phyloP scores from a whole-genome alignment of 169 alveolate genomes.

The Cardiosporidium cionae region DNA sequence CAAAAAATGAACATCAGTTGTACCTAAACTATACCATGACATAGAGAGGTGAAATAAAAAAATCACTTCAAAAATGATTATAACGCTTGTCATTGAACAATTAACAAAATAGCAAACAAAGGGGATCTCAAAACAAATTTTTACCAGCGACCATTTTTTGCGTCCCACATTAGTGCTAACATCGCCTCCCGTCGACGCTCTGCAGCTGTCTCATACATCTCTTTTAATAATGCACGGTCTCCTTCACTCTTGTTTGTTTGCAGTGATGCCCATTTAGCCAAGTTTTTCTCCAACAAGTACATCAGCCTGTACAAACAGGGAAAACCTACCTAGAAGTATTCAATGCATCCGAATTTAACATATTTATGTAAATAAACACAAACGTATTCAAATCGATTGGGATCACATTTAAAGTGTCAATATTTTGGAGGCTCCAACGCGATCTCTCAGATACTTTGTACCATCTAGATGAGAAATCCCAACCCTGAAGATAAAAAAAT shows the following conservation, averaged over 20 bases:
- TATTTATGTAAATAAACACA: not conserved
- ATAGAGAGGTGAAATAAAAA: too few relatives aligned
- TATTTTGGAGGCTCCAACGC: not conserved
- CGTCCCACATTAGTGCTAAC: conserved; percentile 19
- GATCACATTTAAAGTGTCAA: conserved; percentile 14
- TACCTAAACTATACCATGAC: too few relatives aligned
- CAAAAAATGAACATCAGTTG: too few relatives aligned
- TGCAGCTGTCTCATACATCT: not conserved
- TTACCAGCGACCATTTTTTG: conserved; percentile 13
- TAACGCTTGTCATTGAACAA: too few relatives aligned
- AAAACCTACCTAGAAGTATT: not conserved
- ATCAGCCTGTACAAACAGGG: not conserved
- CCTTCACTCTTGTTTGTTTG: not conserved
- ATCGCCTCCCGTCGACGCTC: conserved; percentile 14
- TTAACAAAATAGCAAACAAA: too few relatives aligned
- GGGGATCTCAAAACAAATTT: too few relatives aligned
- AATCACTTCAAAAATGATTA: too few relatives aligned
- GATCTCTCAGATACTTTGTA: not conserved
- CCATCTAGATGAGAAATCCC: not conserved
- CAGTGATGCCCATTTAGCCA: not conserved
- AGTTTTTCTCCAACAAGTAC: not conserved
- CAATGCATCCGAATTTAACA: not conserved
- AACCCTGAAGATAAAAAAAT: not conserved
- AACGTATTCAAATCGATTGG: not conserved
- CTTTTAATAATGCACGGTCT: not conserved